A percentile compares a stretch with the other conserved stretches of the same genome.
Conservation (phyloP, 495 filamentous ascomycete species). For the Lasiosphaeriaceae sp. region DNA sequence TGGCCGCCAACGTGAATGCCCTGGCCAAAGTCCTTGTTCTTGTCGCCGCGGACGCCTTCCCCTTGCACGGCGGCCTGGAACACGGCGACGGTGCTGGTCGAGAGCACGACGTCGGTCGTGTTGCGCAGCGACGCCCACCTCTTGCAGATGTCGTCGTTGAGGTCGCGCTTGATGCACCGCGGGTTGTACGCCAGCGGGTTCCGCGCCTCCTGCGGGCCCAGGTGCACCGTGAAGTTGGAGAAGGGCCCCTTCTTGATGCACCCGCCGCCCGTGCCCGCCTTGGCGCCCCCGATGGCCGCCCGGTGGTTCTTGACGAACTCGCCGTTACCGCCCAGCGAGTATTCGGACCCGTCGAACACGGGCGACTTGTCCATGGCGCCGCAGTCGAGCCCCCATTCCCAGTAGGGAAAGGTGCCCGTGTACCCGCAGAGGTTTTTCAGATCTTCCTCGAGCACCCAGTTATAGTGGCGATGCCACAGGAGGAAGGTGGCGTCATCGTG, state of each 20-base stretch:
- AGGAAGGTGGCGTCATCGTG: conserved; percentile 40
- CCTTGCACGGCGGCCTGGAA: conserved; percentile 40
- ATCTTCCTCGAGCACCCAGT: conserved; percentile 38
- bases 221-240: conserved; percentile 35
- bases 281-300: conserved; percentile 16
- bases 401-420: conserved; percentile 36
- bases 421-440: conserved; percentile 35
- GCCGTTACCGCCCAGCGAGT: conserved; percentile 55
- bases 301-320: conserved; percentile 21
- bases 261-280: conserved; percentile 35
- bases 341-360: conserved; percentile 39
- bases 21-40: conserved; percentile 23
- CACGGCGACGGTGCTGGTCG: conserved; percentile 22
- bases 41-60: conserved; percentile 33
- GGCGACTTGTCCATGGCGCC: conserved; percentile 34
- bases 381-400: conserved; percentile 43
- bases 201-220: conserved; percentile 29
- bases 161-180: conserved; percentile 39
- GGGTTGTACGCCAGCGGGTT: conserved; percentile 36
- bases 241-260: conserved; percentile 37
- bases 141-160: conserved; percentile 32
- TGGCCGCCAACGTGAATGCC: conserved; percentile 39
- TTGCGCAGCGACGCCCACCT: conserved; percentile 32
- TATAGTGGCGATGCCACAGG: conserved; percentile 40
- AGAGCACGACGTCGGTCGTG: conserved; percentile 33